phyloP scores from a whole-genome alignment of 768 basidiomycete genomes.

The Ephemerocybe angulata region DNA sequence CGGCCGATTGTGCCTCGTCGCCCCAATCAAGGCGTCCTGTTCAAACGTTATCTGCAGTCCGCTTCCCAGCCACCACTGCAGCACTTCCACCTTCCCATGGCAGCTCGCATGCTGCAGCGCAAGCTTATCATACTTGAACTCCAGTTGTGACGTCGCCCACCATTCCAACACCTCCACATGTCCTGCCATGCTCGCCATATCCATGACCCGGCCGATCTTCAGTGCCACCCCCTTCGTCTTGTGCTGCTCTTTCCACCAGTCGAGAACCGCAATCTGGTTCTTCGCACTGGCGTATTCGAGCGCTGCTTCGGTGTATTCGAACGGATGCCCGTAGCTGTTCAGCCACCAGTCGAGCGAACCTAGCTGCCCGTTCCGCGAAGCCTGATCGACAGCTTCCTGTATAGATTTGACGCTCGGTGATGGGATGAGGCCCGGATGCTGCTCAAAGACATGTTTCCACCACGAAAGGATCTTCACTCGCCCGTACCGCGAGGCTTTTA shows the following conservation, averaged over 20 bases:
- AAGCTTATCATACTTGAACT: slow-evolving; percentile 73
- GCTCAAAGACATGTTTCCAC: slow-evolving; percentile 69
- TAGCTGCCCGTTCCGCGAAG: slow-evolving; percentile 74
- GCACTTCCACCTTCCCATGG: slow-evolving; percentile 73
- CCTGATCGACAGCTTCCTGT: slow-evolving; percentile 71
- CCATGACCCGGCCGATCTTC: slow-evolving; percentile 82
- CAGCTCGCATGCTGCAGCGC: slow-evolving; percentile 77
- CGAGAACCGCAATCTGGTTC: slow-evolving; percentile 70
- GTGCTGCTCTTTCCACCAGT: slow-evolving; percentile 78
- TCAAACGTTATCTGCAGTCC: slow-evolving; percentile 78
- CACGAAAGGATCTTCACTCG: slow-evolving; percentile 70
- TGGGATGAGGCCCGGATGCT: slow-evolving; percentile 56
- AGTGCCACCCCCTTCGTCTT: slow-evolving; percentile 49
- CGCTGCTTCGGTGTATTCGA: slow-evolving; percentile 77
- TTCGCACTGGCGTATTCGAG: slow-evolving; percentile 78
- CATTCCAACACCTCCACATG: slow-evolving; percentile 75
- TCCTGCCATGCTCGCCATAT: slow-evolving; percentile 77
- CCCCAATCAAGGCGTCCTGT: slow-evolving; percentile 72
- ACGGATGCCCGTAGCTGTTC: slow-evolving; percentile 47
- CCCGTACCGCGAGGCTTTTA: slow-evolving; percentile 74
- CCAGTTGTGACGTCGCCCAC: slow-evolving; percentile 79
- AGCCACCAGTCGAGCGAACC: slow-evolving; percentile 81
- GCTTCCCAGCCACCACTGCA: slow-evolving; percentile 82
- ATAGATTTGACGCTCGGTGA: slow-evolving; percentile 52
- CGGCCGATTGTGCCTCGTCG: slow-evolving; percentile 76